Conservation (phyloP, 2,329 filamentous ascomycete species). For the Penicillium sclerotiorum region DNA sequence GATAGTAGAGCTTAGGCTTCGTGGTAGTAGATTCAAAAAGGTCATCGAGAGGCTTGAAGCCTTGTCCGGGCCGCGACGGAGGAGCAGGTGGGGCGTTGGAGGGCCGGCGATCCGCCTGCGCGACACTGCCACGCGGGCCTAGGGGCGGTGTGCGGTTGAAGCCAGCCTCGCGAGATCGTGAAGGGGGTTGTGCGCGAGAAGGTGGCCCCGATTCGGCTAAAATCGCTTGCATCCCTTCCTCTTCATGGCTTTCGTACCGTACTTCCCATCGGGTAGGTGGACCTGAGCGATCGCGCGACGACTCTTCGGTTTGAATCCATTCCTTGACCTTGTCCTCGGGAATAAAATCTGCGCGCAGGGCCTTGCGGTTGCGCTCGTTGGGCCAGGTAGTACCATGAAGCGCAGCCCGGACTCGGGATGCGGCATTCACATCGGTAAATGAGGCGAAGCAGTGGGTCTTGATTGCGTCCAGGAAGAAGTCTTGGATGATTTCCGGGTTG, state of each 20-base stretch:
- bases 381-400: constrained; percentile 85
- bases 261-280: constrained; percentile 69
- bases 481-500: constrained; percentile 60
- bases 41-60: constrained; percentile 61
- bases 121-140: constrained; percentile 29
- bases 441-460: constrained; percentile 83
- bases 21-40: constrained; percentile 62
- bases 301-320: constrained; percentile 74
- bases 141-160: constrained; percentile 33
- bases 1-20: constrained; percentile 67
- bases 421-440: constrained; percentile 70
- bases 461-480: constrained; percentile 81
- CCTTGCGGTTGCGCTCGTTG: constrained; percentile 79
- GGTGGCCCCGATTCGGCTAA: constrained; percentile 54
- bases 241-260: constrained; percentile 60
- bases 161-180: constrained; percentile 30
- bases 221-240: constrained; percentile 59
- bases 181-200: constrained; percentile 25
- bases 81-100: constrained; percentile 24
- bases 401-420: constrained; percentile 72
- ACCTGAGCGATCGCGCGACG: constrained; percentile 46
- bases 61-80: constrained; percentile 35
- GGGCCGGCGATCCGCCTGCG: constrained; percentile 26
- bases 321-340: constrained; percentile 70
- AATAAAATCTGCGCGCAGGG: constrained; percentile 86